These are phyloP conservation scores for Periglandula ipomoeae DNA, from an alignment of 2,329 filamentous ascomycete species.

Conservation along the genomic window DNA sequence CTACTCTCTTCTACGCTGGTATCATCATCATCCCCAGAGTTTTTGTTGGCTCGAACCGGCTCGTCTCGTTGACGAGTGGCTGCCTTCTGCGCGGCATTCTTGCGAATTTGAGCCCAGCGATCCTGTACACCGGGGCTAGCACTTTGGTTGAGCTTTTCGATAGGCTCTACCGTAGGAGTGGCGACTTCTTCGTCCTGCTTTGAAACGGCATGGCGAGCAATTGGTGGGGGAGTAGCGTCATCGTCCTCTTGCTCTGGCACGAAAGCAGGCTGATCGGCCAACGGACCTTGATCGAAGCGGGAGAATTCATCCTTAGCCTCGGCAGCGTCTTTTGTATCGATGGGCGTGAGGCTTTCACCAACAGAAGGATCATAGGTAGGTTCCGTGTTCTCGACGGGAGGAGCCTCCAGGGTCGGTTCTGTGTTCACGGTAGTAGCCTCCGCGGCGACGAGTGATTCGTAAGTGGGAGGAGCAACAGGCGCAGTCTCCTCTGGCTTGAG, in stretches of 20 bases:
- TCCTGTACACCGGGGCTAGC: constrained; percentile 44
- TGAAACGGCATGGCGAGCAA: constrained; percentile 29
- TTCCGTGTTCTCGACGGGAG: constrained; percentile 8
- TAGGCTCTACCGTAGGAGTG: constrained; percentile 13
- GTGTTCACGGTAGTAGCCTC: not conserved
- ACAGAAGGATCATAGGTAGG: constrained; percentile 11
- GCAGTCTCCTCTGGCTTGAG: not conserved
- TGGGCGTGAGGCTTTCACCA: constrained; percentile 41
- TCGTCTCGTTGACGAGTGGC: constrained; percentile 57
- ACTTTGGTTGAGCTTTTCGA: constrained; percentile 25
- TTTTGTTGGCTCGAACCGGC: constrained; percentile 47
- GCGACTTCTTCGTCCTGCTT: constrained; percentile 8
- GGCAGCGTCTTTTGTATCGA: constrained; percentile 48
- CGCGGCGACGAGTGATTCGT: not conserved
- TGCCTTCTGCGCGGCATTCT: constrained; percentile 82
- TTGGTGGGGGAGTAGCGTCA: constrained; percentile 44
- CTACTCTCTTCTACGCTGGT: constrained; percentile 93
- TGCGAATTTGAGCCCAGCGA: constrained; percentile 91
- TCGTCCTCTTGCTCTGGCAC: constrained; percentile 49
- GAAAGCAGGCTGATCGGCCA: constrained; percentile 80
- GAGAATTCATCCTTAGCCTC: constrained; percentile 53
- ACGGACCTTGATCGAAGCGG: constrained; percentile 80
- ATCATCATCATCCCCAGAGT: constrained; percentile 64
- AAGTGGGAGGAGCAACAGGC: not conserved
- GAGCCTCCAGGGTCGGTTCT: not conserved